A percentile compares a stretch with the other conserved stretches of the same genome.
These are phyloP conservation scores for Kodamaea sp. DNA, from an alignment of 1,139 yeast genomes.

Conservation along the genomic window DNA sequence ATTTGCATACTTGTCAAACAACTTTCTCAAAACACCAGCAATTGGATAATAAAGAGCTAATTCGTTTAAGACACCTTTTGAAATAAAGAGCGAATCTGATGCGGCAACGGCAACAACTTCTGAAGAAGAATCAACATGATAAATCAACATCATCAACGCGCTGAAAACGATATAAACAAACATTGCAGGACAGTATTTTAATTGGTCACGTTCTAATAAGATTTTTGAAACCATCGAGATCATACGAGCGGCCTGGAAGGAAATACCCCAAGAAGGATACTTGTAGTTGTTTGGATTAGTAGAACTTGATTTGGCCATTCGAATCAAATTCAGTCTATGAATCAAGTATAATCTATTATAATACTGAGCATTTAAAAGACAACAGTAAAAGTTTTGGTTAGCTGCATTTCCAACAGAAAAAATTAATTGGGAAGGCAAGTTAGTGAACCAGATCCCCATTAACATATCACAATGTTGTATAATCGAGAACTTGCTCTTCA, in stretches of 20 bases:
- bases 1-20: constrained; percentile 46
- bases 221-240: constrained; percentile 65
- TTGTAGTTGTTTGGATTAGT: constrained; percentile 48
- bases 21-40: constrained; percentile 39
- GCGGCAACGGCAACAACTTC: constrained; percentile 59
- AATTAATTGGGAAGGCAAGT: constrained; percentile 61
- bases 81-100: constrained; percentile 50
- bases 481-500: constrained; percentile 50
- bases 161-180: constrained; percentile 58
- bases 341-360: constrained; percentile 68
- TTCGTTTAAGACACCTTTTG: constrained; percentile 50
- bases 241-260: constrained; percentile 83
- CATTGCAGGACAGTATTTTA: constrained; percentile 54
- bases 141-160: constrained; percentile 69
- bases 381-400: constrained; percentile 55
- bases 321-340: constrained; percentile 66
- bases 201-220: constrained; percentile 49
- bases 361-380: constrained; percentile 66
- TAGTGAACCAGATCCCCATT: constrained; percentile 76
- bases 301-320: constrained; percentile 44
- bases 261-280: constrained; percentile 80
- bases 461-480: constrained; percentile 74
- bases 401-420: constrained; percentile 56
- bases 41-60: constrained; percentile 47
- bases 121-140: constrained; percentile 65